Evolutionary conservation across 495 filamentous ascomycete species (phyloP).

Genomic region (Staphylotrichum longicolle): DNA sequence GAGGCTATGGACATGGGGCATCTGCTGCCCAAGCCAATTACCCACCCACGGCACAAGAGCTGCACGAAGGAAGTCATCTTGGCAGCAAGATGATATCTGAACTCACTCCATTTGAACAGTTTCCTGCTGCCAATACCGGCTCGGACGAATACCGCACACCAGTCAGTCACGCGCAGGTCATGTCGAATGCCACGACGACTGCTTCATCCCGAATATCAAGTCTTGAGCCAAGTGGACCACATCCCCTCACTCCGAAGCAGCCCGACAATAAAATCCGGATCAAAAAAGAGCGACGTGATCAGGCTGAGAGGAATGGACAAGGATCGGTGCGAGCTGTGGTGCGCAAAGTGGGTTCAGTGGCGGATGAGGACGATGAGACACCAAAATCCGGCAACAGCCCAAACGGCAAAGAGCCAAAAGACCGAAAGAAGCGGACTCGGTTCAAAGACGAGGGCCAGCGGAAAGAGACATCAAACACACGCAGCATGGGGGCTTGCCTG

Average conservation of each 20-base stretch:
- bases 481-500: slow-evolving; percentile 42
- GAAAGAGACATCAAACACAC: slow-evolving; percentile 36
- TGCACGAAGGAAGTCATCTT: neutral
- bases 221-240: neutral
- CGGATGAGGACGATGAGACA: neutral
- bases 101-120: neutral
- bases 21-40: neutral
- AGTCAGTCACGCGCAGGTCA: neutral
- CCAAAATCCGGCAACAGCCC: neutral
- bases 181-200: neutral
- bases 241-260: neutral
- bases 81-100: neutral
- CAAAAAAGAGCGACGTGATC: neutral
- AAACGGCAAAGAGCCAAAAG: neutral
- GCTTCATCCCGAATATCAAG: too few relatives aligned
- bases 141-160: neutral
- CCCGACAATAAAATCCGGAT: neutral
- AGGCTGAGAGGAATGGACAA: too few relatives aligned
- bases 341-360: too few relatives aligned
- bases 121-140: neutral
- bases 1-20: neutral
- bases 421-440: slow-evolving; percentile 19
- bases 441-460: slow-evolving; percentile 27
- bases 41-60: neutral
- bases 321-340: too few relatives aligned